Percentiles rank a stretch among this genome's conserved stretches.
These are phyloP conservation scores for Fusarium succisae DNA, from an alignment of 2,329 filamentous ascomycete genomes.

Conservation along the genomic window DNA sequence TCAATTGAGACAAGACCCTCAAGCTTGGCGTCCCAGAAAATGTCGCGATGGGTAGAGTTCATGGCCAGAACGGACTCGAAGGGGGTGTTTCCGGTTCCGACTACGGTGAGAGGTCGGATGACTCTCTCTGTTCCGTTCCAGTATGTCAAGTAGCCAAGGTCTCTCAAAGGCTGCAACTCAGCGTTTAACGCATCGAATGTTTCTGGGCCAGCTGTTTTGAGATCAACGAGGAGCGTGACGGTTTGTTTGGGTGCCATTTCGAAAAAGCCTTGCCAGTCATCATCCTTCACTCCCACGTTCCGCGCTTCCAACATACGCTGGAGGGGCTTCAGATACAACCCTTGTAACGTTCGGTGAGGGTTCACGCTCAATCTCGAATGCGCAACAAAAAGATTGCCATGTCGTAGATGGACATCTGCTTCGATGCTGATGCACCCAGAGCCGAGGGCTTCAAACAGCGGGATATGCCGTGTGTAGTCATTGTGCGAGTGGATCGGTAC, in stretches of 20 bases:
- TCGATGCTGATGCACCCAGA: slow-evolving; percentile 17
- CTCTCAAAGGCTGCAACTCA: slow-evolving; percentile 1
- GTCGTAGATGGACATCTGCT: slow-evolving; percentile 1
- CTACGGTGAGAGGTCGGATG: background rate
- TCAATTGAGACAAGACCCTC: background rate
- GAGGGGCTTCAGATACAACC: background rate
- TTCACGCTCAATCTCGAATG: background rate
- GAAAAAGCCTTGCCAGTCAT: background rate
- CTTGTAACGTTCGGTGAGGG: background rate
- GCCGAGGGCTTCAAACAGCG: slow-evolving; percentile 15
- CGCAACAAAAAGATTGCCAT: background rate
- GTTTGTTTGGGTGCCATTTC: background rate
- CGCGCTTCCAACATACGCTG: slow-evolving; percentile 10
- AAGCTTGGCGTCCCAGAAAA: slow-evolving; percentile 25
- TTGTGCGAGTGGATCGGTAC: slow-evolving; percentile 18
- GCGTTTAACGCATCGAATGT: background rate
- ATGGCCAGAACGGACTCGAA: background rate
- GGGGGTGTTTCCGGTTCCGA: slow-evolving; percentile 1
- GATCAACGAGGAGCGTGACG: slow-evolving; percentile 2
- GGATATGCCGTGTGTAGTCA: slow-evolving; percentile 13
- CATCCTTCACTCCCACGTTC: background rate
- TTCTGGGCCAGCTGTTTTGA: background rate
- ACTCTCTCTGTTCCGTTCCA: slow-evolving; percentile 17
- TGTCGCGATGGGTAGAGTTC: slow-evolving; percentile 6
- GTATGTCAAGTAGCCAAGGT: slow-evolving; percentile 5